phyloP scores from a whole-genome alignment of 2,329 filamentous ascomycete species.

The Talaromyces sp. region DNA sequence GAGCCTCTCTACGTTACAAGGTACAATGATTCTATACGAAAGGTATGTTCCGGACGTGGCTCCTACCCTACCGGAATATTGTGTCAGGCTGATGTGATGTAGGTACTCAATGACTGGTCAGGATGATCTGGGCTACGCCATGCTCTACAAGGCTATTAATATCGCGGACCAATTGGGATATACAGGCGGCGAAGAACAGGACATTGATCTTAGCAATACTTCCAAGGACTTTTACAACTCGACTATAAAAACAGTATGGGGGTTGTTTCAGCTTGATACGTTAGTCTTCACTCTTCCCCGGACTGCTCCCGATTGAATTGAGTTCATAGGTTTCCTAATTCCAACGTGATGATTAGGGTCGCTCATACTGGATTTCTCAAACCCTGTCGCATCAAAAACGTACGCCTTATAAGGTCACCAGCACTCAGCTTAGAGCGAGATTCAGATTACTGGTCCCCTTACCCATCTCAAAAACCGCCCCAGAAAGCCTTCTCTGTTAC shows the following conservation, averaged over 20 bases:
- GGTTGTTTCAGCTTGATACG: conserved; percentile 37
- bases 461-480: conserved; percentile 28
- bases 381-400: conserved; percentile 30
- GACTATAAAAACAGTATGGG: conserved; percentile 32
- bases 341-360: conserved; percentile 20
- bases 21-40: conserved; percentile 33
- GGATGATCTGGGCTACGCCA: conserved; percentile 34
- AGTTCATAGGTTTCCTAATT: too few species aligned
- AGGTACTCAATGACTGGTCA: conserved; percentile 35
- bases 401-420: conserved; percentile 25
- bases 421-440: conserved; percentile 18
- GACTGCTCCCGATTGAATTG: background rate
- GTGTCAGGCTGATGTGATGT: background rate
- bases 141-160: conserved; percentile 33
- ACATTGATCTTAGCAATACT: conserved; percentile 21
- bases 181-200: conserved; percentile 23
- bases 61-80: background rate
- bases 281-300: conserved; percentile 18
- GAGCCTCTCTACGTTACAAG: conserved; percentile 30
- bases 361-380: conserved; percentile 34
- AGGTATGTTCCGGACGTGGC: conserved; percentile 22
- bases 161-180: conserved; percentile 31
- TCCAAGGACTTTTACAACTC: conserved; percentile 30
- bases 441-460: conserved; percentile 26
- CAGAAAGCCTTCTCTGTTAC: conserved; percentile 25